Evolutionary conservation across 208 protist species (phyloP).

Genomic region (Crithidia acanthocephali): DNA sequence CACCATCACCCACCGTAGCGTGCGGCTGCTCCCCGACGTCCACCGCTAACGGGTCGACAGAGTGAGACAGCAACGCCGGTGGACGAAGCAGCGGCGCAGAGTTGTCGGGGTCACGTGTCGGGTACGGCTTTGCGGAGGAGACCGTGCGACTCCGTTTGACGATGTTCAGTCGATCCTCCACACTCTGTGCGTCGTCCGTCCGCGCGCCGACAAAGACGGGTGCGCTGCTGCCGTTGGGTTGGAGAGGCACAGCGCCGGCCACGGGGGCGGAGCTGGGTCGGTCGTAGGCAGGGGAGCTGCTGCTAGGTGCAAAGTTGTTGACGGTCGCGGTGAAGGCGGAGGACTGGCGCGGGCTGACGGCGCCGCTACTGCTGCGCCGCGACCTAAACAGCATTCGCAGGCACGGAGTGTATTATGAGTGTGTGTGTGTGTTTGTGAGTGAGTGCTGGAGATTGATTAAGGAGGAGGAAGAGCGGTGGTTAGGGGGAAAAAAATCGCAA

Average conservation of each 20-base stretch:
- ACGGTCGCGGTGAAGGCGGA: constrained; percentile 5
- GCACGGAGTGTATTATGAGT: not conserved
- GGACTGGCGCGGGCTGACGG: constrained; percentile 18
- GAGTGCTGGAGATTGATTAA: too few species aligned
- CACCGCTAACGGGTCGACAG: not conserved
- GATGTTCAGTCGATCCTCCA: constrained; percentile 81
- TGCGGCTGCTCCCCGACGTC: not conserved
- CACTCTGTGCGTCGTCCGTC: constrained; percentile 34
- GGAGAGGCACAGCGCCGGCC: constrained; percentile 12
- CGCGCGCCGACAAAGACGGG: not conserved
- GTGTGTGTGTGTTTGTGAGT: too few species aligned
- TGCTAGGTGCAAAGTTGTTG: not conserved
- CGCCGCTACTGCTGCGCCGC: constrained; percentile 16
- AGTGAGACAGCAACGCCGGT: not conserved
- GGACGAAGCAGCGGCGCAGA: not conserved
- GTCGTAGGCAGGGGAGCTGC: constrained; percentile 25
- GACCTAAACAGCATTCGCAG: constrained; percentile 46
- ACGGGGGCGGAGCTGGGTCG: constrained; percentile 43
- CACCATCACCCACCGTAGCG: constrained; percentile 3
- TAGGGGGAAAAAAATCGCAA: too few species aligned
- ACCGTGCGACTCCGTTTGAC: constrained; percentile 66
- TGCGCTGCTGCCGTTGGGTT: constrained; percentile 19
- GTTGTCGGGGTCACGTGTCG: constrained; percentile 2
- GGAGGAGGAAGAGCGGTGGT: too few species aligned
- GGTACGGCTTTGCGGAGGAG: constrained; percentile 8